phyloP scores from a whole-genome alignment of 805 yeast species.

The Peterozyma xylosa region DNA sequence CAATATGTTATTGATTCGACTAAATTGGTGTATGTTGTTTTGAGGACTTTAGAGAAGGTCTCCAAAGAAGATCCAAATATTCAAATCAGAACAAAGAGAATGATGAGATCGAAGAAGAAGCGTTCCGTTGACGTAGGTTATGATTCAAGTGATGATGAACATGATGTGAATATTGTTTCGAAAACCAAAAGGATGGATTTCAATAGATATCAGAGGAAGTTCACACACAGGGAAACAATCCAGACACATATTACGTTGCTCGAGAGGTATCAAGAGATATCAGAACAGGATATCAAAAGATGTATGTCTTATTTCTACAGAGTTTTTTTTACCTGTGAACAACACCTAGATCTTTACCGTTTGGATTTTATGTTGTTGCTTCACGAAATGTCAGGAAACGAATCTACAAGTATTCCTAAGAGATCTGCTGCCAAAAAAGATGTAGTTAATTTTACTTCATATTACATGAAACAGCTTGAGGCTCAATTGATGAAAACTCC shows the following conservation, averaged over 20 bases:
- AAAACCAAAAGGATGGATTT: slow-evolving; percentile 43
- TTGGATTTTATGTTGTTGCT: slow-evolving; percentile 65
- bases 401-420: slow-evolving; percentile 39
- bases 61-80: slow-evolving; percentile 34
- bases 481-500: slow-evolving; percentile 42
- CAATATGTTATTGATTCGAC: slow-evolving; percentile 53
- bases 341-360: slow-evolving; percentile 50
- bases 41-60: slow-evolving; percentile 62
- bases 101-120: slow-evolving; percentile 10
- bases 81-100: slow-evolving; percentile 4
- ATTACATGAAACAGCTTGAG: slow-evolving; percentile 55
- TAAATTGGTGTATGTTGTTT: slow-evolving; percentile 54
- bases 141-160: slow-evolving; percentile 18
- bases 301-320: slow-evolving; percentile 67
- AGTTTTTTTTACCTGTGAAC: slow-evolving; percentile 56
- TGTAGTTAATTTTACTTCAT: slow-evolving; percentile 55
- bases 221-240: slow-evolving; percentile 53
- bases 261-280: slow-evolving; percentile 52
- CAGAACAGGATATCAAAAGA: slow-evolving; percentile 50
- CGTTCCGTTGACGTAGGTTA: slow-evolving; percentile 18
- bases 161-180: slow-evolving; percentile 19
- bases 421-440: slow-evolving; percentile 43
- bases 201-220: slow-evolving; percentile 29
- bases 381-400: slow-evolving; percentile 43
- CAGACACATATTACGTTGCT: slow-evolving; percentile 60